Evolutionary conservation across 768 basidiomycete species (phyloP).

Genomic region (Grammothele lineata): DNA sequence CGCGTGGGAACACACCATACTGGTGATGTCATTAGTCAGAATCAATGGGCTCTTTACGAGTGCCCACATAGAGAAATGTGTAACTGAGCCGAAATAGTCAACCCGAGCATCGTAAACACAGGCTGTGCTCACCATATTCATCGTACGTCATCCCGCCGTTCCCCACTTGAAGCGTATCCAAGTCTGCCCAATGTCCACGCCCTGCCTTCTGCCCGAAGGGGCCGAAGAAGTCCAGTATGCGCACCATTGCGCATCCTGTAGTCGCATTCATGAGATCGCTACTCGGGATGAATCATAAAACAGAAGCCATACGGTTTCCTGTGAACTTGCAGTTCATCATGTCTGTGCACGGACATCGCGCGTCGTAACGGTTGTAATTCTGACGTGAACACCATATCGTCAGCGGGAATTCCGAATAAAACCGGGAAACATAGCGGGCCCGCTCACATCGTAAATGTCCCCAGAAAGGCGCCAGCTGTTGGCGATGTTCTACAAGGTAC

Average conservation of each 20-base stretch:
- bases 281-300: too few species aligned
- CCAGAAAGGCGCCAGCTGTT: conserved; percentile 30
- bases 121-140: conserved; percentile 34
- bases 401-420: too few species aligned
- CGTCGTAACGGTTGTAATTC: conserved; percentile 32
- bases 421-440: too few species aligned
- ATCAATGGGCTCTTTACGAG: conserved; percentile 39
- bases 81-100: too few species aligned
- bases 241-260: conserved; percentile 28
- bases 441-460: conserved; percentile 26
- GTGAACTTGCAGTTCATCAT: conserved; percentile 35
- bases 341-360: conserved; percentile 32
- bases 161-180: conserved; percentile 36
- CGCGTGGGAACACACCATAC: conserved; percentile 35
- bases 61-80: conserved; percentile 40
- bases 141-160: conserved; percentile 36
- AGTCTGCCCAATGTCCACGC: conserved; percentile 32
- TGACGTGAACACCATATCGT: conserved; percentile 4
- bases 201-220: conserved; percentile 33
- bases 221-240: conserved; percentile 35
- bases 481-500: conserved; percentile 27
- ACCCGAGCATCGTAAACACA: too few species aligned
- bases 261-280: too few species aligned
- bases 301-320: conserved; percentile 36
- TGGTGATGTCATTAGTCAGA: conserved; percentile 36